Evolutionary conservation across 2,329 filamentous ascomycete genomes (phyloP).

Genomic region (Lecanoromycetidae sp.): DNA sequence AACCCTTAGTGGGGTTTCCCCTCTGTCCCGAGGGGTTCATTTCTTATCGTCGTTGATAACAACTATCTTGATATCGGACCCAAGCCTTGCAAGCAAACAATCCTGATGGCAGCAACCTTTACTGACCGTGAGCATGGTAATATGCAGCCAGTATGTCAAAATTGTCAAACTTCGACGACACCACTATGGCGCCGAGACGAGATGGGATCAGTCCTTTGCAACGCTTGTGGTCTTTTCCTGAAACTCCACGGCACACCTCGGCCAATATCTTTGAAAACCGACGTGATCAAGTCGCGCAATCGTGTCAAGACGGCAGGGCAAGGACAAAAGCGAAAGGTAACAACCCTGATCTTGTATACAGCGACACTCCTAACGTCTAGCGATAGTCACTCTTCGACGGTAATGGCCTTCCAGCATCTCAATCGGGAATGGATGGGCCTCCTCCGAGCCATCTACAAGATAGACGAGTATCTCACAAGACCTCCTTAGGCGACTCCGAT

Average conservation of each 20-base stretch:
- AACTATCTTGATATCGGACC: too few relatives aligned
- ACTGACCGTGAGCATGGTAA: conserved; percentile 31
- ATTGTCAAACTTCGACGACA: conserved; percentile 90
- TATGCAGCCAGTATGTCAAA: conserved; percentile 89
- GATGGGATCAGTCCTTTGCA: conserved; percentile 88
- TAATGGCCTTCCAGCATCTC: conserved; percentile 47
- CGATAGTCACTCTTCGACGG: conserved; percentile 36
- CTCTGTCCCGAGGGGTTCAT: conserved; percentile 6
- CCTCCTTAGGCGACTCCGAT: conserved; percentile 59
- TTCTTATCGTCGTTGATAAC: too few relatives aligned
- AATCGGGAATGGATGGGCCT: conserved; percentile 45
- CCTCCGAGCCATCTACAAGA: conserved; percentile 45
- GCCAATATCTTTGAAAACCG: conserved; percentile 93
- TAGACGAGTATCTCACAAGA: conserved; percentile 58
- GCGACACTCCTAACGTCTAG: background rate
- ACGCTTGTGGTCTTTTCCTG: conserved; percentile 92
- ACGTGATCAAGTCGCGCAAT: conserved; percentile 99
- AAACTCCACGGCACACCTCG: conserved; percentile 90
- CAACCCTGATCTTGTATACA: conserved; percentile 19
- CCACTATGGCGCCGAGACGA: conserved; percentile 97
- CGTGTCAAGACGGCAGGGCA: conserved; percentile 81
- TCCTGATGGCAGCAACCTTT: conserved; percentile 30
- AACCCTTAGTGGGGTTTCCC: conserved; percentile 1
- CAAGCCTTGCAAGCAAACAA: background rate
- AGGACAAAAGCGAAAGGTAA: conserved; percentile 72